A percentile compares a stretch with the other conserved stretches of the same genome.
Conservation (phyloP, 2,329 filamentous ascomycete genomes). For the Capronia americana region DNA sequence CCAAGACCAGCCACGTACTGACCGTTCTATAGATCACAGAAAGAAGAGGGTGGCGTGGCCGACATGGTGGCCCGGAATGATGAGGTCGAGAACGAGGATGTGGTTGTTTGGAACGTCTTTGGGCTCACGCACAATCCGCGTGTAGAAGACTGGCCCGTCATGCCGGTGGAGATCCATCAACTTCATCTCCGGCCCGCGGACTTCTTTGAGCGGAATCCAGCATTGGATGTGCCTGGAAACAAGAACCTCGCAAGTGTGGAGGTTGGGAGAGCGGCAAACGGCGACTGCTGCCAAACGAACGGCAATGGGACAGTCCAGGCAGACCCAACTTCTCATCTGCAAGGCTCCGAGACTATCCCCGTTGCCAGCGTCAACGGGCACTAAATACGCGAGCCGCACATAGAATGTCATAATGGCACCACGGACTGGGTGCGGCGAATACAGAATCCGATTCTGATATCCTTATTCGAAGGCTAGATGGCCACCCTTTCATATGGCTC, state of each 20-base stretch:
- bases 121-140: slow-evolving; percentile 59
- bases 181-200: slow-evolving; percentile 57
- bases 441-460: not conserved
- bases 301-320: slow-evolving; percentile 26
- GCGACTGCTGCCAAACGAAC: slow-evolving; percentile 25
- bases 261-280: slow-evolving; percentile 31
- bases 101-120: slow-evolving; percentile 59
- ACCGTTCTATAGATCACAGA: slow-evolving; percentile 47
- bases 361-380: slow-evolving; percentile 28
- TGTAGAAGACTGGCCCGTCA: slow-evolving; percentile 58
- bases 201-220: slow-evolving; percentile 61
- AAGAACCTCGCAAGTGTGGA: slow-evolving; percentile 43
- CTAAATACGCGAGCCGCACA: slow-evolving; percentile 6
- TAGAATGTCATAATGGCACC: not conserved
- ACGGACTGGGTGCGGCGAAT: not conserved
- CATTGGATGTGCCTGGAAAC: slow-evolving; percentile 57
- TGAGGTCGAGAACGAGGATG: slow-evolving; percentile 51
- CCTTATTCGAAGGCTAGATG: not conserved
- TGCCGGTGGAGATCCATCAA: slow-evolving; percentile 56
- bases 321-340: slow-evolving; percentile 27
- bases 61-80: slow-evolving; percentile 53
- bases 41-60: slow-evolving; percentile 52
- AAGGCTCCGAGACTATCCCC: slow-evolving; percentile 26
- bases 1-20: not conserved
- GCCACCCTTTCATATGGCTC: not conserved